Conservation (phyloP, 176 grass and related monocot genomes). For the Oryza rufipogon region DNA sequence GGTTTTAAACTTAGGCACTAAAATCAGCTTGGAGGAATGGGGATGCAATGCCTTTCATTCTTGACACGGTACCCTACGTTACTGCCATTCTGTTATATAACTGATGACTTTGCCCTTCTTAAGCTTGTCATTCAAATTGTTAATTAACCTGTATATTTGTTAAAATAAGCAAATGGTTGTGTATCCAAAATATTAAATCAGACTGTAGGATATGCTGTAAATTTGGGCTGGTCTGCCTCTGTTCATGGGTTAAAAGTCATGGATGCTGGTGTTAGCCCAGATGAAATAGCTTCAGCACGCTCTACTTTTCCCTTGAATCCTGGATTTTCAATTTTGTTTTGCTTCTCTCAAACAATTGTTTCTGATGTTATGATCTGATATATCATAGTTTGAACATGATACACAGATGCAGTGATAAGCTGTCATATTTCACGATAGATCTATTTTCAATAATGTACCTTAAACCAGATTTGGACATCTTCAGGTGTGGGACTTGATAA, state of each 20-base stretch:
- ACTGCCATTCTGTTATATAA: conserved; percentile 11
- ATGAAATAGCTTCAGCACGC: not conserved
- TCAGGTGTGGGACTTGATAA: conserved; percentile 97
- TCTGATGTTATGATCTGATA: conserved; percentile 10
- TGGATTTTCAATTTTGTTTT: conserved; percentile 10
- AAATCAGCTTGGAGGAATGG: conserved; percentile 78
- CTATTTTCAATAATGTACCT: not conserved
- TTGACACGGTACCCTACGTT: conserved; percentile 80
- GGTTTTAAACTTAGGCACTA: conserved; percentile 64
- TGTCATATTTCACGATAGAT: not conserved
- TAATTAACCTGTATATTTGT: not conserved
- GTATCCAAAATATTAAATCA: not conserved
- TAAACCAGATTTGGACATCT: conserved; percentile 3
- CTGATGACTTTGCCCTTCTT: not conserved
- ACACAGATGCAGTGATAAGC: not conserved
- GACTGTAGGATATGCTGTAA: not conserved
- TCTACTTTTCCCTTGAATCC: not conserved
- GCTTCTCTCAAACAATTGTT: not conserved
- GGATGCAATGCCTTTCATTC: conserved; percentile 90
- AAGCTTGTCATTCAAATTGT: not conserved
- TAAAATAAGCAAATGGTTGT: not conserved
- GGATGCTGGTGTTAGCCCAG: not conserved
- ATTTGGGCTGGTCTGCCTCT: not conserved
- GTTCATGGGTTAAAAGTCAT: not conserved
- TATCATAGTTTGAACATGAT: not conserved